Conservation (phyloP, 1,284 basidiomycete genomes). For the Tilletia horrida region DNA sequence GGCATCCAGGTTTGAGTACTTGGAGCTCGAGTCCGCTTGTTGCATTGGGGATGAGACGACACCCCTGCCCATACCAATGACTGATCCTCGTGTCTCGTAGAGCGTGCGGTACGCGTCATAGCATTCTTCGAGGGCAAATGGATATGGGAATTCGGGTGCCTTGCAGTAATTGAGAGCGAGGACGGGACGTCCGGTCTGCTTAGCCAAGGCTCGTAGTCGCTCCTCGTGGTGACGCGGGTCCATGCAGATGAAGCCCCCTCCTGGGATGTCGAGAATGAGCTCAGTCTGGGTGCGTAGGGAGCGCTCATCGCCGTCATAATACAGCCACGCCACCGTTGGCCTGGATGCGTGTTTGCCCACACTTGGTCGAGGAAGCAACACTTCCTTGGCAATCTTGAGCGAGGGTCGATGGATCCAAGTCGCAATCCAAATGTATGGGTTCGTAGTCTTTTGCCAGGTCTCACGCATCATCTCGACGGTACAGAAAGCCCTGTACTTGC, state of each 20-base stretch:
- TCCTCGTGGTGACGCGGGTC: conserved; percentile 80
- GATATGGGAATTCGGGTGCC: conserved; percentile 85
- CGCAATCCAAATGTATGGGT: conserved; percentile 77
- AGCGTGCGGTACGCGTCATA: conserved; percentile 83
- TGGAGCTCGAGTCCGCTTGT: not conserved
- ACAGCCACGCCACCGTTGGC: conserved; percentile 79
- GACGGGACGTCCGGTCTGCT: conserved; percentile 73
- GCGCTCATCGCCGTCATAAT: conserved; percentile 70
- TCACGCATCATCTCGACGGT: conserved; percentile 91
- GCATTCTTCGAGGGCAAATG: conserved; percentile 88
- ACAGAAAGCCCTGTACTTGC: conserved; percentile 82
- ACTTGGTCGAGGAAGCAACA: conserved; percentile 74
- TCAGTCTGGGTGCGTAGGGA: conserved; percentile 60
- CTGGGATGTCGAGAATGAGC: conserved; percentile 70
- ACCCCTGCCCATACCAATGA: conserved; percentile 69
- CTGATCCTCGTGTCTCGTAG: conserved; percentile 72
- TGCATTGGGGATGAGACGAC: not conserved
- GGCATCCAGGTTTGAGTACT: conserved; percentile 17
- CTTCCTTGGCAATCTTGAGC: conserved; percentile 69
- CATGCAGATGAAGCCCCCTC: conserved; percentile 95
- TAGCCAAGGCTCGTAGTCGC: conserved; percentile 80
- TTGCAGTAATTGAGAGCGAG: conserved; percentile 91
- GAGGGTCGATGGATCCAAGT: conserved; percentile 63
- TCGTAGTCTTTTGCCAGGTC: conserved; percentile 94
- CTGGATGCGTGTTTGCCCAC: conserved; percentile 58